Evolutionary conservation across 768 basidiomycete genomes (phyloP).

Genomic region (Inosperma sp.): DNA sequence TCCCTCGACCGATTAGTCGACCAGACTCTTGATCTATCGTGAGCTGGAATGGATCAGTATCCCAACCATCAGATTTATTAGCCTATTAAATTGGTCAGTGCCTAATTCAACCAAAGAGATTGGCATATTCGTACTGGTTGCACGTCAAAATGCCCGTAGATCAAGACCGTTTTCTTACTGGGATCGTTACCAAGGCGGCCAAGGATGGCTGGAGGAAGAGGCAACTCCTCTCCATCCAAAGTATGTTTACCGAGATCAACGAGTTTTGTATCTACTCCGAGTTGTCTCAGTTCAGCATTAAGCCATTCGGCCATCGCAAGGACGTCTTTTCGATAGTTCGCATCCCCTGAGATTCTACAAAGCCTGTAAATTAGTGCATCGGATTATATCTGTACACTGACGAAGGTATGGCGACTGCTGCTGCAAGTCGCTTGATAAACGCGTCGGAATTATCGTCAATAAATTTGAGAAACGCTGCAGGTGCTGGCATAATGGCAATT

Average conservation of each 20-base stretch:
- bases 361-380: not conserved
- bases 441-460: slow-evolving; percentile 65
- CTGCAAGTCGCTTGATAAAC: slow-evolving; percentile 74
- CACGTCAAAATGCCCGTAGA: slow-evolving; percentile 96
- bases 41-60: slow-evolving; percentile 78
- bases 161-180: slow-evolving; percentile 86
- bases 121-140: slow-evolving; percentile 61
- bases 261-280: slow-evolving; percentile 73
- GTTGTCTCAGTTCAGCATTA: slow-evolving; percentile 61
- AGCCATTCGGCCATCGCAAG: slow-evolving; percentile 85
- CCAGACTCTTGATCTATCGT: slow-evolving; percentile 41
- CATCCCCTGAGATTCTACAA: slow-evolving; percentile 65
- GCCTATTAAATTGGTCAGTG: slow-evolving; percentile 27
- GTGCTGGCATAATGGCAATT: slow-evolving; percentile 41
- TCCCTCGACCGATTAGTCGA: slow-evolving; percentile 79
- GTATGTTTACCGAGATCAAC: slow-evolving; percentile 74
- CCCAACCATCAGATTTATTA: slow-evolving; percentile 73
- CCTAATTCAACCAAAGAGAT: not conserved
- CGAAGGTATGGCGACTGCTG: slow-evolving; percentile 78
- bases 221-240: slow-evolving; percentile 60
- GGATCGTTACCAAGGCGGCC: slow-evolving; percentile 79
- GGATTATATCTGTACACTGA: slow-evolving; percentile 38
- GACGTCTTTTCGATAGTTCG: slow-evolving; percentile 67
- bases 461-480: slow-evolving; percentile 42
- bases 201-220: slow-evolving; percentile 79